Percentiles rank a stretch among this genome's conserved stretches.
phyloP scores from a whole-genome alignment of 257 asterid genomes.

The Cinchona pubescens region DNA sequence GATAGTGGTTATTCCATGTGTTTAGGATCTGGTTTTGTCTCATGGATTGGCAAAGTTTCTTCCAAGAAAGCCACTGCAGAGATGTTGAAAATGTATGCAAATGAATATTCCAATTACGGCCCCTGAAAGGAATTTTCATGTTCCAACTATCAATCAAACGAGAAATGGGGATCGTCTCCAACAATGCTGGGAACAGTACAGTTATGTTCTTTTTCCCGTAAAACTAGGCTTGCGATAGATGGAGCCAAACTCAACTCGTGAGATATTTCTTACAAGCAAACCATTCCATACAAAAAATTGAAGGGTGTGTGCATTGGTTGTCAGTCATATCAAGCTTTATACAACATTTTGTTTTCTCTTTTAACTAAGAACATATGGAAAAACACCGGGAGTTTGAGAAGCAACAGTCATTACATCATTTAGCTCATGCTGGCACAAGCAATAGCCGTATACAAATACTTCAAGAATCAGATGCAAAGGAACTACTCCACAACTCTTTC shows the following conservation, averaged over 20 bases:
- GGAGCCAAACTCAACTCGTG: neutral
- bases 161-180: too few relatives aligned
- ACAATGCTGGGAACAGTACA: too few relatives aligned
- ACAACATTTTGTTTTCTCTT: too few relatives aligned
- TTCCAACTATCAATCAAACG: too few relatives aligned
- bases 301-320: neutral
- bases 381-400: neutral
- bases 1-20: too few relatives aligned
- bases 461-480: neutral
- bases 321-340: neutral
- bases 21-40: too few relatives aligned
- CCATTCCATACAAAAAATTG: neutral
- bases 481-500: slow-evolving; percentile 59
- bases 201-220: neutral
- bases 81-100: too few relatives aligned
- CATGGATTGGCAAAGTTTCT: too few relatives aligned
- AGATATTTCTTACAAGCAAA: neutral
- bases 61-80: too few relatives aligned
- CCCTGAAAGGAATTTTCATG: too few relatives aligned
- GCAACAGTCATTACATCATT: neutral
- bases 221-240: neutral
- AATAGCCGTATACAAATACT: neutral
- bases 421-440: neutral
- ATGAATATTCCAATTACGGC: too few relatives aligned
- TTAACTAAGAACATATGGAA: too few relatives aligned